These are phyloP conservation scores for Dactylonectria estremocensis DNA, from an alignment of 2,329 filamentous ascomycete genomes.

Conservation along the genomic window DNA sequence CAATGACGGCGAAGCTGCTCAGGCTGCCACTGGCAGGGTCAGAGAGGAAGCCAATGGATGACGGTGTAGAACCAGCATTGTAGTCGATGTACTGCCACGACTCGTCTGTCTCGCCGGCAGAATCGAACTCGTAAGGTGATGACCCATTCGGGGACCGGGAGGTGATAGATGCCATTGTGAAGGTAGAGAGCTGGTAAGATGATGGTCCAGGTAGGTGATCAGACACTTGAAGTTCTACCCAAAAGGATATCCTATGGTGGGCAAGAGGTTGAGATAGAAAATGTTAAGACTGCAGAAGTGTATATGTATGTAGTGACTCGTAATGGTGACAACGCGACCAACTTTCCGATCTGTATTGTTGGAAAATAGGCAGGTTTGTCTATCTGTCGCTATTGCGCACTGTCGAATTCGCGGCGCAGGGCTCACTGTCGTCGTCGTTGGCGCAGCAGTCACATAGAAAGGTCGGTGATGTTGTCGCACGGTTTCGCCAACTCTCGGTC, in stretches of 20 bases:
- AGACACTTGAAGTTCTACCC: not conserved
- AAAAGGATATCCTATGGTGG: too few relatives aligned
- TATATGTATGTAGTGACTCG: conserved; percentile 5
- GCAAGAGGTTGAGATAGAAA: not conserved
- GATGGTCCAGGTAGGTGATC: not conserved
- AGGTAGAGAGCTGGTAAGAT: too few relatives aligned
- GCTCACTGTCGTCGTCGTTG: conserved; percentile 1
- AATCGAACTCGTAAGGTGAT: conserved; percentile 59
- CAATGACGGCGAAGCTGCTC: conserved; percentile 65
- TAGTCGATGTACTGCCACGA: conserved; percentile 63
- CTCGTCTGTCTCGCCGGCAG: conserved; percentile 59
- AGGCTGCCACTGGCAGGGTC: conserved; percentile 68
- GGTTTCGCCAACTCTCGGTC: conserved; percentile 3
- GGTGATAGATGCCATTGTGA: conserved; percentile 57
- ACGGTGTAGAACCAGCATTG: conserved; percentile 53
- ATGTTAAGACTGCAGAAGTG: not conserved
- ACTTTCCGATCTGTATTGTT: conserved; percentile 5
- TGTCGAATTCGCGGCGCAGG: not conserved
- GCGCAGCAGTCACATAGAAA: not conserved
- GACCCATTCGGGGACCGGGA: conserved; percentile 57
- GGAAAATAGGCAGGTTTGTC: not conserved
- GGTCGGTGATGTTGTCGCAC: not conserved
- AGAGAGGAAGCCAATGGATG: conserved; percentile 62
- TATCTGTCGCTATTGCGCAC: conserved; percentile 3
- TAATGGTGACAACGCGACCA: conserved; percentile 24